Evolutionary conservation across 1,284 basidiomycete species (phyloP).

Genomic region (Cerrena zonata): DNA sequence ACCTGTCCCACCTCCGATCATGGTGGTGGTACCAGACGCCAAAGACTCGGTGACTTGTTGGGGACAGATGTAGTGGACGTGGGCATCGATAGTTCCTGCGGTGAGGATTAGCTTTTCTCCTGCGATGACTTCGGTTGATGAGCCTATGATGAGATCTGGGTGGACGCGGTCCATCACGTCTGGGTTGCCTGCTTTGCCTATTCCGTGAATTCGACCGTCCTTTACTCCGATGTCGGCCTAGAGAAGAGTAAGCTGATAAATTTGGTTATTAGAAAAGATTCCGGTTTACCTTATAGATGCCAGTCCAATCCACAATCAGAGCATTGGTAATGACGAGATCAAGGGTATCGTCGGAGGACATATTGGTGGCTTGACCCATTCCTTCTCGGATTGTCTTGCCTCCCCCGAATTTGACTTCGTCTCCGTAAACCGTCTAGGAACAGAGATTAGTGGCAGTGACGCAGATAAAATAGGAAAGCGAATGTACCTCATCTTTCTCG

Average conservation of each 20-base stretch:
- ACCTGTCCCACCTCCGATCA: constrained; percentile 91
- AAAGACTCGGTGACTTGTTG: constrained; percentile 78
- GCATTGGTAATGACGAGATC: constrained; percentile 95
- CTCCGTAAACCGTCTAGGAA: constrained; percentile 72
- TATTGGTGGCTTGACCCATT: constrained; percentile 87
- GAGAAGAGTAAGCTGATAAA: constrained; percentile 5
- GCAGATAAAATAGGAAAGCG: neutral
- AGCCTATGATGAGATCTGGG: constrained; percentile 73
- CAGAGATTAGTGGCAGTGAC: neutral
- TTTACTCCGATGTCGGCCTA: constrained; percentile 97
- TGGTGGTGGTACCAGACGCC: constrained; percentile 73
- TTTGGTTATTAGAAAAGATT: no score
- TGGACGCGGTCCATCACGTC: constrained; percentile 86
- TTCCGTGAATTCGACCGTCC: constrained; percentile 76
- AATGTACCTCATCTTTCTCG: constrained; percentile 74
- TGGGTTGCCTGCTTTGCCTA: constrained; percentile 97
- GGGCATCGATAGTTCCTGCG: constrained; percentile 88
- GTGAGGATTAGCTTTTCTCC: constrained; percentile 93
- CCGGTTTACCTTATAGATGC: constrained; percentile 85
- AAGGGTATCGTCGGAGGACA: constrained; percentile 63
- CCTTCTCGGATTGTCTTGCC: constrained; percentile 94
- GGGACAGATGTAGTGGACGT: constrained; percentile 91
- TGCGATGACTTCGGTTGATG: constrained; percentile 89
- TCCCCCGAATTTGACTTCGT: constrained; percentile 97
- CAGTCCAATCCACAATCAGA: constrained; percentile 90